Evolutionary conservation across 495 filamentous ascomycete species (phyloP).

Genomic region (Haplographium delicatum): DNA sequence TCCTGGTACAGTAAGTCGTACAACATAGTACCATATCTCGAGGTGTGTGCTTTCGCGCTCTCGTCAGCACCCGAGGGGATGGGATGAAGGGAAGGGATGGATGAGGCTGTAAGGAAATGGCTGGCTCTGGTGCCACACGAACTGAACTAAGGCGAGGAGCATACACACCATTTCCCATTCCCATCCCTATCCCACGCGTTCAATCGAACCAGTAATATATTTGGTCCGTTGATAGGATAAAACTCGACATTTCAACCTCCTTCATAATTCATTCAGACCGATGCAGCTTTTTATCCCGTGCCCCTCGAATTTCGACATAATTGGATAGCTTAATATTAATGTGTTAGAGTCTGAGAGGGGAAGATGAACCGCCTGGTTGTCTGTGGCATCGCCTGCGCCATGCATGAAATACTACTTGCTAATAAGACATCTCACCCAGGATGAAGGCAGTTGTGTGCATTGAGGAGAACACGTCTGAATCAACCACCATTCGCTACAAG

Average conservation of each 20-base stretch:
- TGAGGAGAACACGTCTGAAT: neutral
- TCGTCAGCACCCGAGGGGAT: neutral
- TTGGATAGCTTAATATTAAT: neutral
- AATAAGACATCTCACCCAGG: constrained; percentile 11
- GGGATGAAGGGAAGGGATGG: neutral
- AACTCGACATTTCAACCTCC: neutral
- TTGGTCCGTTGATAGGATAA: neutral
- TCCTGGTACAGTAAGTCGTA: too few relatives aligned
- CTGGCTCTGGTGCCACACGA: too few relatives aligned
- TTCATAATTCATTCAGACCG: too few relatives aligned
- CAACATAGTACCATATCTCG: too few relatives aligned
- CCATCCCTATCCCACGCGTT: too few relatives aligned
- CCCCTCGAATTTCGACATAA: constrained; percentile 13
- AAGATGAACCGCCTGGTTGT: constrained; percentile 3
- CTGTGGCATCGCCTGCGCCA: constrained; percentile 5
- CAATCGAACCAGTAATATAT: too few relatives aligned
- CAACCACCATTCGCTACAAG: too few relatives aligned
- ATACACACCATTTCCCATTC: too few relatives aligned
- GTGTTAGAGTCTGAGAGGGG: neutral
- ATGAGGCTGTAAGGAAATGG: too few relatives aligned
- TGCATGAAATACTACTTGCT: constrained; percentile 11
- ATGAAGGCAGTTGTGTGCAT: constrained; percentile 3
- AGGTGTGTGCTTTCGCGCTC: neutral
- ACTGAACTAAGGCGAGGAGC: too few relatives aligned
- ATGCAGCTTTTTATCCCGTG: constrained; percentile 7